Conservation (phyloP, 2,329 filamentous ascomycete genomes). For the Phyllosticta citribraziliensis region DNA sequence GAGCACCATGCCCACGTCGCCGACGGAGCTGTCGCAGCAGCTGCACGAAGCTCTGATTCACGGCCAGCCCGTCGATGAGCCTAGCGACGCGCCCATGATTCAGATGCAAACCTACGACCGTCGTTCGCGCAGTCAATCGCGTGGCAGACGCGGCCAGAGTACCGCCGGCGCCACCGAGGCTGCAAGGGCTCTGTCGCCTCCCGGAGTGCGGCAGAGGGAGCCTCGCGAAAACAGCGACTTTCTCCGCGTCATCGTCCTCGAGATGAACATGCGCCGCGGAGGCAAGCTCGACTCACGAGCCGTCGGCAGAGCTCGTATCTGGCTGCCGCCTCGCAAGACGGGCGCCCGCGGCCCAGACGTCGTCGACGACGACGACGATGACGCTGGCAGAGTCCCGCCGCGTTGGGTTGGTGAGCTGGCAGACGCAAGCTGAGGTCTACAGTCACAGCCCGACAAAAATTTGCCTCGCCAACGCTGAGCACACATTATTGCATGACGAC, state of each 20-base stretch:
- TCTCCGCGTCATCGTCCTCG: conserved; percentile 52
- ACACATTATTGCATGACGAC: neutral
- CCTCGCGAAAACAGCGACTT: conserved; percentile 55
- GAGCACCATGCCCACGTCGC: conserved; percentile 19
- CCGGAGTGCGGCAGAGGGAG: conserved; percentile 48
- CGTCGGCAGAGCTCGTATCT: conserved; percentile 47
- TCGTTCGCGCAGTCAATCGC: conserved; percentile 20
- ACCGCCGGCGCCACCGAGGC: conserved; percentile 33
- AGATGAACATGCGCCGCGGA: conserved; percentile 58
- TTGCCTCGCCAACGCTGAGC: neutral
- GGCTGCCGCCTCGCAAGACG: conserved; percentile 47
- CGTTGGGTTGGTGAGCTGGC: conserved; percentile 24
- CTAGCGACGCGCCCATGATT: conserved; percentile 42
- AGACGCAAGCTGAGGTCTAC: neutral
- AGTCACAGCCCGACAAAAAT: neutral
- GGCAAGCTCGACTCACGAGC: conserved; percentile 50
- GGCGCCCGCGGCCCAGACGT: conserved; percentile 15
- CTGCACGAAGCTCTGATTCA: conserved; percentile 27
- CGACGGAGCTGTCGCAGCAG: conserved; percentile 29
- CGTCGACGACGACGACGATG: conserved; percentile 16
- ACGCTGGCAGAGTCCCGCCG: conserved; percentile 21
- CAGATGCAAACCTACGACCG: conserved; percentile 53
- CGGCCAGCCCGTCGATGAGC: conserved; percentile 18
- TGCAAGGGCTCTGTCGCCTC: conserved; percentile 30
- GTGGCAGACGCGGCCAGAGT: conserved; percentile 24